Percentiles rank a stretch among this genome's conserved stretches.
Conservation (phyloP, 306 rosid species). For the Prunus mume region DNA sequence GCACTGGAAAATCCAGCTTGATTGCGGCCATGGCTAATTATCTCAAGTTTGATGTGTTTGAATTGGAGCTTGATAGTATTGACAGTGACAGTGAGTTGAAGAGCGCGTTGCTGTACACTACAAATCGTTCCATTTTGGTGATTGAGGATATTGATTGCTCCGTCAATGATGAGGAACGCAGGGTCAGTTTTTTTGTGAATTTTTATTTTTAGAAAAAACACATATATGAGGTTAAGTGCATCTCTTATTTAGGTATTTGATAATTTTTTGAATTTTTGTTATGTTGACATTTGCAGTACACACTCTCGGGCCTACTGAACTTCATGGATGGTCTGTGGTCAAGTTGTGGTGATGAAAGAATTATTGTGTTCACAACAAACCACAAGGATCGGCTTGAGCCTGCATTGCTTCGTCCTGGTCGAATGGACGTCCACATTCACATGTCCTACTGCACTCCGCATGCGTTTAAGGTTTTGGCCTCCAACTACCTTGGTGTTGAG, state of each 20-base stretch:
- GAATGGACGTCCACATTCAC: conserved; percentile 59
- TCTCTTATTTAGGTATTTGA: too few relatives aligned
- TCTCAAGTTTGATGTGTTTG: conserved; percentile 41
- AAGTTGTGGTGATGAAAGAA: conserved; percentile 58
- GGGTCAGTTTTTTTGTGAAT: too few relatives aligned
- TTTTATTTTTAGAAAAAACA: too few relatives aligned
- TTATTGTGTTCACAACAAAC: conserved; percentile 58
- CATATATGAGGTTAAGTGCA: too few relatives aligned
- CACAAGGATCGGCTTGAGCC: conserved; percentile 52
- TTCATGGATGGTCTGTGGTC: conserved; percentile 67
- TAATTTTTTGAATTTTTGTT: too few relatives aligned
- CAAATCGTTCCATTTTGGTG: conserved; percentile 41
- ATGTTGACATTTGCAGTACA: conserved; percentile 10
- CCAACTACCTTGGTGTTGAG: conserved; percentile 35
- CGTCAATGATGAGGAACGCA: neutral
- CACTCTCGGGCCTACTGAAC: conserved; percentile 46
- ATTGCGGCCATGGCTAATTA: conserved; percentile 52
- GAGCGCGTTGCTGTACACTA: conserved; percentile 21
- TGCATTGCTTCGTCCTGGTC: conserved; percentile 51
- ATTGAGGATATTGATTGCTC: conserved; percentile 42
- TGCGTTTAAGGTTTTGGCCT: conserved; percentile 38
- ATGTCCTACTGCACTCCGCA: conserved; percentile 35
- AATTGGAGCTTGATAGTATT: conserved; percentile 31
- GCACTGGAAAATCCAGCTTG: conserved; percentile 39
- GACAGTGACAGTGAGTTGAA: conserved; percentile 21